A percentile compares a stretch with the other conserved stretches of the same genome.
phyloP scores from a whole-genome alignment of 805 yeast genomes.

The Brettanomyces anomalus region DNA sequence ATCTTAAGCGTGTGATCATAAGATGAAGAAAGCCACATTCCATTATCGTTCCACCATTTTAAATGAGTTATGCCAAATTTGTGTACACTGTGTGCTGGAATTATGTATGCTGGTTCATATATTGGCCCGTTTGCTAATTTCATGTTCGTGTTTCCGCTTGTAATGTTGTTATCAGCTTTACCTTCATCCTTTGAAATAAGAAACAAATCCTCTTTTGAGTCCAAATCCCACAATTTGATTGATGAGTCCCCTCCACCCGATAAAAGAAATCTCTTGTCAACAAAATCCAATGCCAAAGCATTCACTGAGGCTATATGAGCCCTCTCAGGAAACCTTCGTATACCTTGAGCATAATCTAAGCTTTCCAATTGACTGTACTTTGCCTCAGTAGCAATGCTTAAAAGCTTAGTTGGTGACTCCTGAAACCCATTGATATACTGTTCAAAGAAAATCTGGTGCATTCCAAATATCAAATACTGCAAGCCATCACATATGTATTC shows the following conservation, averaged over 20 bases:
- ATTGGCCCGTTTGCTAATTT: conserved; percentile 3
- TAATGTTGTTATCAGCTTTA: neutral
- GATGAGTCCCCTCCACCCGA: conserved; percentile 72
- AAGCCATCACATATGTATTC: no score
- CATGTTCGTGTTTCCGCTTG: neutral
- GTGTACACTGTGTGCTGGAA: conserved; percentile 39
- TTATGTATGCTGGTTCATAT: conserved; percentile 12
- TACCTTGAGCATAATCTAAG: conserved; percentile 9
- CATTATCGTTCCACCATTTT: conserved; percentile 91
- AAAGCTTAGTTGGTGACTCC: conserved; percentile 9
- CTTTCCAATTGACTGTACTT: conserved; percentile 15
- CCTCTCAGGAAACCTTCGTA: conserved; percentile 31
- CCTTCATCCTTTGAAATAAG: conserved; percentile 7
- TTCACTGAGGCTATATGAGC: conserved; percentile 49
- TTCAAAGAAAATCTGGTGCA: conserved; percentile 20
- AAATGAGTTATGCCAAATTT: conserved; percentile 63
- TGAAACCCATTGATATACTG: conserved; percentile 5
- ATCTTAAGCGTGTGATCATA: conserved; percentile 69
- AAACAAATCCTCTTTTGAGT: conserved; percentile 10
- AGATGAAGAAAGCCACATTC: conserved; percentile 76
- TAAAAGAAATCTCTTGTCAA: conserved; percentile 38
- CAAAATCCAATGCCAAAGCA: conserved; percentile 45
- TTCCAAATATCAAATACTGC: neutral
- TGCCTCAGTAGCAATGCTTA: conserved; percentile 19
- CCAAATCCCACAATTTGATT: conserved; percentile 58